Evolutionary conservation across 441 rosid species (phyloP), one percentile per base, ranked within the genome.

Genomic region (Erodium moschatum): DNA sequence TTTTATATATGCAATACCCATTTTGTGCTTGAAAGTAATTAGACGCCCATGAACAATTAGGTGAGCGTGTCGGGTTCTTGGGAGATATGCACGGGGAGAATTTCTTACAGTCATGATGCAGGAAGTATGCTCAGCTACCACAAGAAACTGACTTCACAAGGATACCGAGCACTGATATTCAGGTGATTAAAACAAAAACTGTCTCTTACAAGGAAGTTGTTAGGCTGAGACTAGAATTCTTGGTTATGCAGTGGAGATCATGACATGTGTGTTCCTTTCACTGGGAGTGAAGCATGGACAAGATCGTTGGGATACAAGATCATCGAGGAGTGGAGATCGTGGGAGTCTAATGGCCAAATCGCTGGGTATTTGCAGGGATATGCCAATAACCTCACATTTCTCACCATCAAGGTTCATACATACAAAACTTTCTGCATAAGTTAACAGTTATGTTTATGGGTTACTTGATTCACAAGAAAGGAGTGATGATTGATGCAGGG

Each of bases 101-200:
- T 83, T 18, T 20, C 3, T 3, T 86, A 79, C 63, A 0, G 1
- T 24, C 64, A 0, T 40, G 69, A 69, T 40, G 77, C 75, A 42
- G 87, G 85, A n/a, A 85, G 78, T 9, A 81, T 86, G 87, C 68
- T 86, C 15, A 84, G 84, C 20, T 79, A 74, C 71, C 91, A 85
- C 70, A 75, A 61, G 64, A 74, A 61, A 56, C 77, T 87, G 0
- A 87, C 91, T 2, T 7, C 64, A 4, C 77, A 70, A 66, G 85
- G 84, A 2, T 85, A 83, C 67, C 77, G 85, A 42, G 89, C 84
- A 12, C 87, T 87, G 54, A 82, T 87, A 9, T 87, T 65, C 73
- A 87, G 91, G 91, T 83, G 40, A 35, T 3, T 35, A 35, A 35
- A 35, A 35, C 9, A 7, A 3, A 5, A 35, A 35, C 40, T n/a